These are phyloP conservation scores for Scortechinia acanthostroma DNA, from an alignment of 2,329 filamentous ascomycete species.

Conservation along the genomic window DNA sequence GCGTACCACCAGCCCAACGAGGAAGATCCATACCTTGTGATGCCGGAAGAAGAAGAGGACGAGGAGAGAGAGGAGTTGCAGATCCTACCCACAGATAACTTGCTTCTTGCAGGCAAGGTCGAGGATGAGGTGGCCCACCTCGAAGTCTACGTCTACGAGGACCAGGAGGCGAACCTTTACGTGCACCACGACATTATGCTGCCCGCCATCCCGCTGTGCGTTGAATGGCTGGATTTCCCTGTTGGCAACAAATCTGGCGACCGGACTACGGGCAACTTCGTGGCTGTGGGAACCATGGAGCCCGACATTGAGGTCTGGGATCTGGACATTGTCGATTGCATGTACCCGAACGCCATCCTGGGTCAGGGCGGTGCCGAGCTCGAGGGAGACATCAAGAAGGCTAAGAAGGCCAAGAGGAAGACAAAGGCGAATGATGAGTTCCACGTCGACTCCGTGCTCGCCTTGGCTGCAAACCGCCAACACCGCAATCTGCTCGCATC, in stretches of 20 bases:
- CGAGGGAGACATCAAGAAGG: conserved; percentile 63
- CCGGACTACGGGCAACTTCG: conserved; percentile 74
- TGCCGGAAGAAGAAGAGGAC: conserved; percentile 73
- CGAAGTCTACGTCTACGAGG: conserved; percentile 96
- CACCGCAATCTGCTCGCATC: conserved; percentile 93
- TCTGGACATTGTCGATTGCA: conserved; percentile 87
- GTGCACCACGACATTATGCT: conserved; percentile 99
- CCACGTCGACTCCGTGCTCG: conserved; percentile 88
- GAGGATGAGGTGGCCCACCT: conserved; percentile 96
- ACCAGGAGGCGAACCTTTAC: conserved; percentile 89
- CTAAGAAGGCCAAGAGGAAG: conserved; percentile 85
- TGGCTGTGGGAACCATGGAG: conserved; percentile 93
- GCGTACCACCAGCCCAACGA: conserved; percentile 91
- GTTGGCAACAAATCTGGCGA: conserved; percentile 59
- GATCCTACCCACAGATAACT: conserved; percentile 84
- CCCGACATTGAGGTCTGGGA: conserved; percentile 99
- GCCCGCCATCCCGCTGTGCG: conserved; percentile 85
- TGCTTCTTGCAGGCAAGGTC: conserved; percentile 84
- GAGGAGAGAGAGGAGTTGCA: conserved; percentile 91
- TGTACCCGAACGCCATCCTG: conserved; percentile 95
- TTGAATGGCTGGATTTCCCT: conserved; percentile 93
- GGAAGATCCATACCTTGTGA: conserved; percentile 92
- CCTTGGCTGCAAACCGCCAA: conserved; percentile 83
- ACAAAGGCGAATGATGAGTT: conserved; percentile 85
- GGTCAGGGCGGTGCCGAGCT: conserved; percentile 17